phyloP scores from a whole-genome alignment of 2,329 filamentous ascomycete genomes.

The Cercospora brassicicola region DNA sequence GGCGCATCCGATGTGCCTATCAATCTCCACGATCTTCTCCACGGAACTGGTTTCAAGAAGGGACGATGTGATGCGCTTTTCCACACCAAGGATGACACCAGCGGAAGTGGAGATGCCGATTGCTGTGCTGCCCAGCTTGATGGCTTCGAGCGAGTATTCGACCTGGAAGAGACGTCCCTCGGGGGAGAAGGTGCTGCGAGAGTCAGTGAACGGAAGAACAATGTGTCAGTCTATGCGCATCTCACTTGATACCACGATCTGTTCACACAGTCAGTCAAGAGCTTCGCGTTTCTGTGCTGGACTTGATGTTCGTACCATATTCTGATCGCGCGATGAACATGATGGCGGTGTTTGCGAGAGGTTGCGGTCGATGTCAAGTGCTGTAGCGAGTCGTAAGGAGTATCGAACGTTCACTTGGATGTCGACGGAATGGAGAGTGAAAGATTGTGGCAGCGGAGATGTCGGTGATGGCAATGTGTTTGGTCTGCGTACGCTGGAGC shows the following conservation, averaged over 20 bases:
- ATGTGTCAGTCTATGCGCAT: constrained; percentile 16
- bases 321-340: constrained; percentile 99
- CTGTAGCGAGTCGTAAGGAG: not conserved
- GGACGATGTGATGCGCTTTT: constrained; percentile 97
- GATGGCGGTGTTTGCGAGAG: constrained; percentile 49
- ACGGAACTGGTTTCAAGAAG: constrained; percentile 96
- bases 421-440: not conserved
- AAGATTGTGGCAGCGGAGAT: not conserved
- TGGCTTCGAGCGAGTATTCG: constrained; percentile 99
- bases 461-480: not conserved
- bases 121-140: constrained; percentile 97
- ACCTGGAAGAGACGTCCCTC: constrained; percentile 99
- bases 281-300: constrained; percentile 19
- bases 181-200: constrained; percentile 88
- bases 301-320: constrained; percentile 73
- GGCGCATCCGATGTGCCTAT: constrained; percentile 96
- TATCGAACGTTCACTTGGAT: not conserved
- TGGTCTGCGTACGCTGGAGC: constrained; percentile 6
- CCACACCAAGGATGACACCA: constrained; percentile 93
- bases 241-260: constrained; percentile 97
- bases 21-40: constrained; percentile 99
- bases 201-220: constrained; percentile 27
- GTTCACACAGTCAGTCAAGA: constrained; percentile 28
- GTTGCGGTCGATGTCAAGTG: not conserved
- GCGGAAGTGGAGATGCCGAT: constrained; percentile 94